Conservation (phyloP, 495 filamentous ascomycete genomes). For the Lepraria neglecta region DNA sequence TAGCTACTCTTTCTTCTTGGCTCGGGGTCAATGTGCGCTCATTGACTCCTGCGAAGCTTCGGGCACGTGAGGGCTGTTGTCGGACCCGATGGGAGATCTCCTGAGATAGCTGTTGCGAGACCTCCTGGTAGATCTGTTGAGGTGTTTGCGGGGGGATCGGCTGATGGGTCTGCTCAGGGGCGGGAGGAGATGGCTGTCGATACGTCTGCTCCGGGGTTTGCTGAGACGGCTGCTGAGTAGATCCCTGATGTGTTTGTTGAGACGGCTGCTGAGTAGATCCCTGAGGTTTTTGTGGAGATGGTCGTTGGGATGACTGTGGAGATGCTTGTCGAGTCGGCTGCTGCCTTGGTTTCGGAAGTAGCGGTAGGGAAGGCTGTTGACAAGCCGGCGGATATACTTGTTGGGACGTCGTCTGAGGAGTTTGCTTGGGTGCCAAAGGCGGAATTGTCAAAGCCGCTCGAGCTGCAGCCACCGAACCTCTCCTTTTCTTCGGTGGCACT, state of each 20-base stretch:
- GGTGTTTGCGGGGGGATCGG: not conserved
- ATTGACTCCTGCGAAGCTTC: not conserved
- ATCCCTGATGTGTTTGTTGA: not conserved
- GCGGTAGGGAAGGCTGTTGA: no score
- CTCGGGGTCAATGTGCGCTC: slow-evolving; percentile 12
- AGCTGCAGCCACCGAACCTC: slow-evolving; percentile 23
- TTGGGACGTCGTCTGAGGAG: not conserved
- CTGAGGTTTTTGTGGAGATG: not conserved
- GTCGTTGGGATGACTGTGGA: not conserved
- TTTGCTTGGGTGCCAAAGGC: slow-evolving; percentile 20
- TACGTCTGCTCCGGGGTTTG: not conserved
- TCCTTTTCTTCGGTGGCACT: slow-evolving; percentile 14
- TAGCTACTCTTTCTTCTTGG: slow-evolving; percentile 2
- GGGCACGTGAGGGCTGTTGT: slow-evolving; percentile 2
- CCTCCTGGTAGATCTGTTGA: not conserved
- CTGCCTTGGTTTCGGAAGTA: not conserved
- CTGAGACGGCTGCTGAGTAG: not conserved
- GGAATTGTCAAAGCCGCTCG: slow-evolving; percentile 19
- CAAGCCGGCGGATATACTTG: no score
- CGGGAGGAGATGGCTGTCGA: not conserved
- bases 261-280: not conserved
- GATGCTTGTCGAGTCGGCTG: not conserved
- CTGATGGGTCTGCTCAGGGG: not conserved
- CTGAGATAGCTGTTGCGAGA: not conserved
- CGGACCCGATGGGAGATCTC: not conserved